phyloP scores from a whole-genome alignment of 306 rosid genomes.

The Lathyrus aphaca region DNA sequence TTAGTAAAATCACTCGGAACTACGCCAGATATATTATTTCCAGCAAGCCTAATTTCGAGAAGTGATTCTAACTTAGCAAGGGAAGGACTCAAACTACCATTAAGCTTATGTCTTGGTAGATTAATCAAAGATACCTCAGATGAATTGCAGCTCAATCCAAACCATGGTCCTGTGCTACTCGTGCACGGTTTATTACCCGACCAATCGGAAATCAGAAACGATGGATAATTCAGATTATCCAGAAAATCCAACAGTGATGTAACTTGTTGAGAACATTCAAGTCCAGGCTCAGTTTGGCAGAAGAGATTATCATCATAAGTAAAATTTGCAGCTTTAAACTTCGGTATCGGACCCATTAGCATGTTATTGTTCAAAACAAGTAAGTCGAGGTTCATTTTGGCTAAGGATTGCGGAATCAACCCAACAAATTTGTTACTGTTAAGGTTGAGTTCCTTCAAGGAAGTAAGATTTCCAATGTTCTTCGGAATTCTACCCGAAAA shows the following conservation, averaged over 20 bases:
- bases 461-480: conserved; percentile 60
- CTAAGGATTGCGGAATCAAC: conserved; percentile 57
- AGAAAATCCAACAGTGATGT: conserved; percentile 65
- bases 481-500: conserved; percentile 69
- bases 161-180: conserved; percentile 56
- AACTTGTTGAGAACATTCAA: conserved; percentile 63
- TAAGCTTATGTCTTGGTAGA: conserved; percentile 59
- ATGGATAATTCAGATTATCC: conserved; percentile 60
- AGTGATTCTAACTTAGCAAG: conserved; percentile 68
- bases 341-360: conserved; percentile 77
- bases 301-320: conserved; percentile 57
- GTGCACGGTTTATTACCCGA: conserved; percentile 73
- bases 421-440: conserved; percentile 75
- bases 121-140: conserved; percentile 61
- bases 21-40: conserved; percentile 57
- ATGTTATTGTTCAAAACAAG: conserved; percentile 69
- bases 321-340: conserved; percentile 60
- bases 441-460: conserved; percentile 74
- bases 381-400: conserved; percentile 61
- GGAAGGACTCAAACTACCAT: conserved; percentile 76
- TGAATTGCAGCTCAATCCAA: conserved; percentile 72
- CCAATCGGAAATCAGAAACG: conserved; percentile 65
- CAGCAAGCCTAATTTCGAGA: conserved; percentile 58
- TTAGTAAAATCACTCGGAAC: conserved; percentile 56
- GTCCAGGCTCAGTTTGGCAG: conserved; percentile 65